These are phyloP conservation scores for Prunus fruticosa DNA, from an alignment of 306 rosid genomes.

Conservation along the genomic window DNA sequence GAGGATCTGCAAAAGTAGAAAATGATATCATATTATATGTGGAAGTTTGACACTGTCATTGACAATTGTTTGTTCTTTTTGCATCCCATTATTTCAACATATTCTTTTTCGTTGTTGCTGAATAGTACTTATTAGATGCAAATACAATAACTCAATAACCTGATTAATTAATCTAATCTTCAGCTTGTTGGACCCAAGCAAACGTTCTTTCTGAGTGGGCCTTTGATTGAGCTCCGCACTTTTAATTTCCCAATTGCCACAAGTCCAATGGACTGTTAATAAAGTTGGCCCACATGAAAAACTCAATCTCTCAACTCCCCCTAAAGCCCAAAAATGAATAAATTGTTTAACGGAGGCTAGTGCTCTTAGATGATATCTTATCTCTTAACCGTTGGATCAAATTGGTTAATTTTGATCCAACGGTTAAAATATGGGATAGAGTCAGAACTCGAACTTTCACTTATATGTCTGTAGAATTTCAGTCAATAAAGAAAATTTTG, in stretches of 20 bases:
- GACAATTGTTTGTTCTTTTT: background rate
- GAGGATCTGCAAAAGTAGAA: background rate
- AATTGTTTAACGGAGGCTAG: background rate
- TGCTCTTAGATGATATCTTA: accelerated
- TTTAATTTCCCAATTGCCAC: too few species aligned
- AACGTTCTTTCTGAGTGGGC: background rate
- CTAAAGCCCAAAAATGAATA: background rate
- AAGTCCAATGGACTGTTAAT: too few species aligned
- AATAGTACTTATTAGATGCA: background rate
- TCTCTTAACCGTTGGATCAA: too few species aligned
- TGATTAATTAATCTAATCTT: background rate
- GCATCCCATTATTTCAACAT: background rate
- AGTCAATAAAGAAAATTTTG: background rate
- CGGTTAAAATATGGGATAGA: background rate
- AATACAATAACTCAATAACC: background rate
- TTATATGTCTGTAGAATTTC: background rate
- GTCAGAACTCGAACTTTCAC: background rate
- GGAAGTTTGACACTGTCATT: background rate
- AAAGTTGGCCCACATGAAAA: too few species aligned
- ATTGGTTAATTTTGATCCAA: too few species aligned
- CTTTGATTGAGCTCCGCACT: background rate
- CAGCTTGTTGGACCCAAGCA: too few species aligned
- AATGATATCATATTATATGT: background rate
- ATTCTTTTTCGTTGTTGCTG: background rate
- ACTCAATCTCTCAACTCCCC: background rate